These are phyloP conservation scores for Immersiella caudata DNA, from an alignment of 495 filamentous ascomycete genomes.

Conservation along the genomic window DNA sequence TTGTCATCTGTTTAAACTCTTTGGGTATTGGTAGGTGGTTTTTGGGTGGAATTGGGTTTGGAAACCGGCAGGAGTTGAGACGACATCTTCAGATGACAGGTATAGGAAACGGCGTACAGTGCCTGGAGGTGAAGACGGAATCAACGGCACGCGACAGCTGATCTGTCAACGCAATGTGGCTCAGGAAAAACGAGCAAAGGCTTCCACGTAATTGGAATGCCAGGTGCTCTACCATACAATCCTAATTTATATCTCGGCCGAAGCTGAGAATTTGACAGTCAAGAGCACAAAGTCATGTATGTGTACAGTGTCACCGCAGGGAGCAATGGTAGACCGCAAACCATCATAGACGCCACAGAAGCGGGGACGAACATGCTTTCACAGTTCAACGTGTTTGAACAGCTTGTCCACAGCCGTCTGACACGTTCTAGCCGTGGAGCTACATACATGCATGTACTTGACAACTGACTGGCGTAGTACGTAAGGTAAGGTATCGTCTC, in stretches of 20 bases:
- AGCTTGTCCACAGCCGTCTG: no score
- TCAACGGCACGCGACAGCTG: background rate
- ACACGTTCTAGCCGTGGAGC: no score
- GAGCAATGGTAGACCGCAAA: no score
- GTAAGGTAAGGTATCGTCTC: no score
- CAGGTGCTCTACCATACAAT: background rate
- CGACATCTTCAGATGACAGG: constrained; percentile 17
- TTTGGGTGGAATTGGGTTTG: constrained; percentile 8
- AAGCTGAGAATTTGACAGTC: background rate
- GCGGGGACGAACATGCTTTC: no score
- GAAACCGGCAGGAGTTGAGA: constrained; percentile 6
- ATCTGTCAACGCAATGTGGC: background rate
- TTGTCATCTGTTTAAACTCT: constrained; percentile 10
- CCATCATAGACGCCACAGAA: no score
- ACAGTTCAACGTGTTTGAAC: no score
- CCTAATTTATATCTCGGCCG: constrained; percentile 1
- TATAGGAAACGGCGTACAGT: constrained; percentile 17
- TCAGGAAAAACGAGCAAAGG: background rate
- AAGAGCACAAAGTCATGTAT: background rate
- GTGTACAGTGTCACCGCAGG: background rate
- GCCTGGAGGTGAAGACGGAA: background rate
- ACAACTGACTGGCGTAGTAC: no score
- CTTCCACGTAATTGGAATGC: background rate
- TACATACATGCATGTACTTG: no score
- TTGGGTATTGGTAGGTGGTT: background rate